phyloP scores from a whole-genome alignment of 306 rosid genomes.

The Quercus bicolor region DNA sequence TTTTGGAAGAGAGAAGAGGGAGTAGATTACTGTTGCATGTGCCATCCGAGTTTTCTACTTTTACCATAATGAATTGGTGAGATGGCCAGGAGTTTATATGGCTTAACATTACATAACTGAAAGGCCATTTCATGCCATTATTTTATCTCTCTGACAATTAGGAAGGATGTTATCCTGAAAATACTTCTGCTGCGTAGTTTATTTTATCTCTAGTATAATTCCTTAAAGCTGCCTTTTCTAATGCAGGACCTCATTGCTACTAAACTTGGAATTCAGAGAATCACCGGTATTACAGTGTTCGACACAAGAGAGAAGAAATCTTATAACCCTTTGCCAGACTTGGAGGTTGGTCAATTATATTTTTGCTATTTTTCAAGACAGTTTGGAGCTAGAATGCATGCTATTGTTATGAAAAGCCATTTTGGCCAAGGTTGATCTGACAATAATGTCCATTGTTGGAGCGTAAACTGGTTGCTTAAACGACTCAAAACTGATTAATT shows the following conservation, averaged over 20 bases:
- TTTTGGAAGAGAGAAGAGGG: too few species aligned
- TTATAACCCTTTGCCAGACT: constrained; percentile 75
- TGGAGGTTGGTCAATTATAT: constrained; percentile 59
- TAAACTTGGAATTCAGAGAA: constrained; percentile 90
- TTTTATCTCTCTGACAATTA: neutral
- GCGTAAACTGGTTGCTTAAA: neutral
- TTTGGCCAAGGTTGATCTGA: neutral
- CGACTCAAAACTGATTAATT: neutral
- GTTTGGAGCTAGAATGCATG: neutral
- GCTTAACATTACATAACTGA: neutral
- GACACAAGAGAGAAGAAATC: constrained; percentile 69
- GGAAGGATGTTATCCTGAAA: neutral
- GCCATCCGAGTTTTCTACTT: neutral
- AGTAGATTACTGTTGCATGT: neutral
- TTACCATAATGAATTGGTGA: neutral
- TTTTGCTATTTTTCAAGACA: neutral
- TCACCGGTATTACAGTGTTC: constrained; percentile 70
- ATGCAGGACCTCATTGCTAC: constrained; percentile 87
- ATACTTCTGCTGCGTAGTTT: neutral
- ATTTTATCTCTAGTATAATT: neutral
- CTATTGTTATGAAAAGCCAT: neutral
- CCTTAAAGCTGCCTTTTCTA: constrained; percentile 15
- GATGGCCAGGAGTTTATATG: too few species aligned
- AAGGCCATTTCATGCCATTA: neutral
- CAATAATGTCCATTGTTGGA: neutral